phyloP scores from a whole-genome alignment of 2,329 filamentous ascomycete species.

The Hypomyces rosellus region DNA sequence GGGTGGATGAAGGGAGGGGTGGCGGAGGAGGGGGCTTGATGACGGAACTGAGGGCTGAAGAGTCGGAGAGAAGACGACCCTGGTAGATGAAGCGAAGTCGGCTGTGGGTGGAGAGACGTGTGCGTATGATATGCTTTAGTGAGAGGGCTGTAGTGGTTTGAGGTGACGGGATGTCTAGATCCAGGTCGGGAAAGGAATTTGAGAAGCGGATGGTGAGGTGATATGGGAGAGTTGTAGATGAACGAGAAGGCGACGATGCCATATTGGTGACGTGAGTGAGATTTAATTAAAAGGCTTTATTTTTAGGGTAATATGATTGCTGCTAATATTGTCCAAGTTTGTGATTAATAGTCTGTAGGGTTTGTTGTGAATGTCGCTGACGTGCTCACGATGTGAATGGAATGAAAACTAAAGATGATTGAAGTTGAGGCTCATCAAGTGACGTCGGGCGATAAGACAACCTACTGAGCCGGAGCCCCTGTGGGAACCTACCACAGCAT shows the following conservation, averaged over 20 bases:
- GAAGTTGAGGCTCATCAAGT: too few relatives aligned
- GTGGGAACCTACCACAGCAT: too few relatives aligned
- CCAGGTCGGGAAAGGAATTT: constrained; percentile 73
- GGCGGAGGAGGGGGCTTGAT: constrained; percentile 59
- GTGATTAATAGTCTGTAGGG: too few relatives aligned
- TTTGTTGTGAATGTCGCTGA: too few relatives aligned
- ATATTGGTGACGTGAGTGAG: constrained; percentile 15
- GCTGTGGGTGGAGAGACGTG: constrained; percentile 59
- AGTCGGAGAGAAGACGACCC: constrained; percentile 77
- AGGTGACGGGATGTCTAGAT: constrained; percentile 66
- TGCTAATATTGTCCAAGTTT: too few relatives aligned
- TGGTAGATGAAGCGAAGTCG: constrained; percentile 85
- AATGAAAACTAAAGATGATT: too few relatives aligned
- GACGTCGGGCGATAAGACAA: too few relatives aligned
- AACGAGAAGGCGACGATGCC: constrained; percentile 11
- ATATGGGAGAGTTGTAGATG: constrained; percentile 39
- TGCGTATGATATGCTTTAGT: constrained; percentile 76
- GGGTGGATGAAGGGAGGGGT: constrained; percentile 40
- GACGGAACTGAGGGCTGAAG: constrained; percentile 58
- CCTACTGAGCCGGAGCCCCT: too few relatives aligned
- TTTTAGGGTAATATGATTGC: background rate
- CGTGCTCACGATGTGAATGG: too few relatives aligned
- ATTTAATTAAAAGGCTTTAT: background rate
- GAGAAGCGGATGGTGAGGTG: constrained; percentile 89
- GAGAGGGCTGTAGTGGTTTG: constrained; percentile 64